Conservation (phyloP, 2,329 filamentous ascomycete species). For the Claviceps quebecensis region DNA sequence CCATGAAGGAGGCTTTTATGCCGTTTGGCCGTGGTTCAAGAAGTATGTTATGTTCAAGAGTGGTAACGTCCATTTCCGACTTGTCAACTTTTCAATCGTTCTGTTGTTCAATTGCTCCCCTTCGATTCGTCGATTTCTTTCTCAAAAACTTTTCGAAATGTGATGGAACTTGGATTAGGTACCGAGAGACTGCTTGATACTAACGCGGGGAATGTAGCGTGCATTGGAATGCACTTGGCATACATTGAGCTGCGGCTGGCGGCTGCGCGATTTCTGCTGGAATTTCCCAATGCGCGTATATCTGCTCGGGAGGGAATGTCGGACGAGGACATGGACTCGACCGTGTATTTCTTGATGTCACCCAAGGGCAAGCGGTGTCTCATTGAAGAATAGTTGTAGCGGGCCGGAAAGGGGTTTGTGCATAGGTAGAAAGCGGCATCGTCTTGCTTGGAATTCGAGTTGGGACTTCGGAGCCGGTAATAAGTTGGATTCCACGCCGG, state of each 20-base stretch:
- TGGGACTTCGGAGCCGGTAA: no score
- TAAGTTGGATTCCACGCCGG: no score
- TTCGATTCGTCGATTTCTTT: no score
- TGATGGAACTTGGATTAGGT: no score
- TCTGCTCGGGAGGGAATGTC: conserved; percentile 20
- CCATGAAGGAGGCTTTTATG: conserved; percentile 33
- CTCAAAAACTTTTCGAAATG: no score
- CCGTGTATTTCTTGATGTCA: conserved; percentile 19
- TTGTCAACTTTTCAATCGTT: no score
- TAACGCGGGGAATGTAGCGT: conserved; percentile 17
- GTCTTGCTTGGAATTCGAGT: no score
- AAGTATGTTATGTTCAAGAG: conserved; percentile 16
- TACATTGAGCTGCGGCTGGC: conserved; percentile 40
- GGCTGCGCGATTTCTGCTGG: conserved; percentile 35
- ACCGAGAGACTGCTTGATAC: no score
- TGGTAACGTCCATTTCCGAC: background rate
- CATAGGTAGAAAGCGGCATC: no score
- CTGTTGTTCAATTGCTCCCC: no score
- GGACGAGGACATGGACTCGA: conserved; percentile 22
- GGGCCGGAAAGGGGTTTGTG: no score
- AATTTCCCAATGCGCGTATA: conserved; percentile 23
- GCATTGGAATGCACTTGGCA: conserved; percentile 43
- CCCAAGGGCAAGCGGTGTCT: conserved; percentile 20
- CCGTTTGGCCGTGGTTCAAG: conserved; percentile 40
- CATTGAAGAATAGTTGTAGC: conserved; percentile 8